Evolutionary conservation across 1,284 basidiomycete species (phyloP), one percentile per base, ranked within the genome.

Genomic region (Meira nashicola): DNA sequence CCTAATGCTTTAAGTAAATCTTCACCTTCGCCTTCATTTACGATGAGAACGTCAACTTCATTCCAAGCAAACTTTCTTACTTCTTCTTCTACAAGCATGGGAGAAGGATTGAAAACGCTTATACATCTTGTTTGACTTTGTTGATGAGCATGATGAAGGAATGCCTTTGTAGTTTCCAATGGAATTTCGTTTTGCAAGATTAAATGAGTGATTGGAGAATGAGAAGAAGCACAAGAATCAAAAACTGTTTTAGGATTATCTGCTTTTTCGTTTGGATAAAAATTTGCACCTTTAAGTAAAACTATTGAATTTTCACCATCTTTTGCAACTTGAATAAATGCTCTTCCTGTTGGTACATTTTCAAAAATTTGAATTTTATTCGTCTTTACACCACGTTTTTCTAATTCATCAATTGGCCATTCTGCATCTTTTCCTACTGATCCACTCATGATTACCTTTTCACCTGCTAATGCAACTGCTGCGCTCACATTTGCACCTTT

Each of bases 141-240:
- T 19, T 58, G 17, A 59, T 58, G 23, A 0, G 80, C 80, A 2
- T 62, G 57, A 12, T 19, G 53, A 53, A 83, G 75, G 64, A 82
- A 81, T 2, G 79, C 67, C 14, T 77, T 58, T 5, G 83, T 84
- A 6, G 79, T 78, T 0, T 65, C 53, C 12, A 83, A 76, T 0
- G 83, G 83, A 54, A 85, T 83, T 71, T 85, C 84, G 67, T 85
- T 84, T 62, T 84, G 83, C 1, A 84, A 71, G n/a, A 84, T 74
- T 5, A 84, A 73, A 64, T 83, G 81, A 15, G 82, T 79, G 14
- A 55, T 39, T 19, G 40, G 5, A 41, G 41, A 23, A 12, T 21
- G 54, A 44, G n/a, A 39, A 41, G 40, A 21, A 12, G 28, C 50
- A 43, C 12, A 37, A 21, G 28, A 44, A 23, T 58, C 52, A 37